Percentiles rank a stretch among this genome's conserved stretches.
These are phyloP conservation scores for Ceratocystis destructans DNA, from an alignment of 2,329 filamentous ascomycete species.

Conservation along the genomic window DNA sequence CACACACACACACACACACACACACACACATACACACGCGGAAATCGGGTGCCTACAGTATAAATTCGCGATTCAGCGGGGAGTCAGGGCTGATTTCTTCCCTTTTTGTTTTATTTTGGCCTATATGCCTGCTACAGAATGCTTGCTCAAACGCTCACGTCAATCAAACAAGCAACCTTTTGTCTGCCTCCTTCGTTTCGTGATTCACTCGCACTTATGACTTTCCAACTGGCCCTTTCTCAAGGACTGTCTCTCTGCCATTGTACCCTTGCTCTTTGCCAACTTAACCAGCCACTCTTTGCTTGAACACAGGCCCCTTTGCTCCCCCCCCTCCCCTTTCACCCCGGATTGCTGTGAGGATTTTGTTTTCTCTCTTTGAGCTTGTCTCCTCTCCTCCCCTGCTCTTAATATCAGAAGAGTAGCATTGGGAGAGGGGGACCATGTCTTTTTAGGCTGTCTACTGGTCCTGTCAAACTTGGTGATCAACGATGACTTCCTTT, in stretches of 20 bases:
- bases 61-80: no score
- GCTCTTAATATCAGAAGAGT: slow-evolving; percentile 1
- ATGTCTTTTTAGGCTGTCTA: slow-evolving; percentile 1
- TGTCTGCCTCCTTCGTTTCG: background rate
- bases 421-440: background rate
- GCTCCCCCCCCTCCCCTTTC: background rate
- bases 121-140: background rate
- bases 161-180: background rate
- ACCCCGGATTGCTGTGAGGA: background rate
- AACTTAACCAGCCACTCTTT: background rate
- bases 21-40: no score
- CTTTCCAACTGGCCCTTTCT: background rate
- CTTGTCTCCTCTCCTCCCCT: background rate
- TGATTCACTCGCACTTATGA: background rate
- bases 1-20: no score
- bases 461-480: background rate
- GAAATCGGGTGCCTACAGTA: no score
- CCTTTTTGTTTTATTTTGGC: background rate
- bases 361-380: slow-evolving; percentile 4
- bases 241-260: background rate
- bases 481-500: background rate
- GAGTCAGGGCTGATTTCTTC: background rate
- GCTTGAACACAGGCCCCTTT: background rate
- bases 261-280: background rate
- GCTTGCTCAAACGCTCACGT: background rate